phyloP scores from a whole-genome alignment of 345 rosid species.

The Salix purpurea region DNA sequence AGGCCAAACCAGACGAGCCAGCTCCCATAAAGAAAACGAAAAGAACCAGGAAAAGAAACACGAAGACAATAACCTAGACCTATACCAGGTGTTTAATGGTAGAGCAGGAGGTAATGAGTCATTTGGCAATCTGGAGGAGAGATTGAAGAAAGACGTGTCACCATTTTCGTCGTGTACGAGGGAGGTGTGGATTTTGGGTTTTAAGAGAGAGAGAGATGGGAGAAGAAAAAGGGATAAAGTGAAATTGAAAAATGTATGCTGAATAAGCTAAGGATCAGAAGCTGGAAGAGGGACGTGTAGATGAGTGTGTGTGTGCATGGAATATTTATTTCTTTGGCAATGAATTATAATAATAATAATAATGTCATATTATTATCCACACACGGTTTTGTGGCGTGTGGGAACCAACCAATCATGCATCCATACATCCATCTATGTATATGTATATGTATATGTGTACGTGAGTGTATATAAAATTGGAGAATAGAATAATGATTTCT shows the following conservation, averaged over 20 bases:
- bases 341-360: too few species aligned
- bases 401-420: not conserved
- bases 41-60: not conserved
- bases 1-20: constrained; percentile 37
- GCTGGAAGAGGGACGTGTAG: constrained; percentile 13
- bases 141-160: constrained; percentile 34
- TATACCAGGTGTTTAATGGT: constrained; percentile 26
- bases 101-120: constrained; percentile 55
- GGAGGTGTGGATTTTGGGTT: constrained; percentile 16
- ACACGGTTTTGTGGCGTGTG: not conserved
- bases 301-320: constrained; percentile 25
- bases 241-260: not conserved
- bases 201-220: not conserved
- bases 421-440: not conserved
- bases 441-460: too few species aligned
- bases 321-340: not conserved
- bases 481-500: too few species aligned
- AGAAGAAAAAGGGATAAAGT: constrained; percentile 12
- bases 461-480: too few species aligned
- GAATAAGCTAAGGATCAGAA: not conserved
- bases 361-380: not conserved
- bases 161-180: constrained; percentile 37
- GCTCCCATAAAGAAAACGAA: constrained; percentile 51
- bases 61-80: too few species aligned
- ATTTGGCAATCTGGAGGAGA: constrained; percentile 31